These are phyloP conservation scores for Hydnum rufescens DNA, from an alignment of 768 basidiomycete species.

Conservation along the genomic window DNA sequence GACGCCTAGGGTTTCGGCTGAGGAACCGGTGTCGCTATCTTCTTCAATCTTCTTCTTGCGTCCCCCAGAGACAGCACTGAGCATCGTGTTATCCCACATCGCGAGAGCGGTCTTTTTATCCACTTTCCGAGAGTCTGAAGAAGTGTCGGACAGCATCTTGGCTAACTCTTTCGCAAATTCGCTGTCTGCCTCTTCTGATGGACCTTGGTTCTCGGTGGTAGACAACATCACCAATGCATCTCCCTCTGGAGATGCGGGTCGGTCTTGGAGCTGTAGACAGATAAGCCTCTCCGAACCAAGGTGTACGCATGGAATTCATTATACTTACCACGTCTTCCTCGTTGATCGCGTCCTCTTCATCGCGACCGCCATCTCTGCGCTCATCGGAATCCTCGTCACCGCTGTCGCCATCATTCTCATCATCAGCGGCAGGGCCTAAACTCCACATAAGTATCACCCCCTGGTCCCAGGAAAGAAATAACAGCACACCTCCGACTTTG, in stretches of 20 bases:
- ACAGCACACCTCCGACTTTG: conserved; percentile 19
- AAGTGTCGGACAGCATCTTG: conserved; percentile 80
- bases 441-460: no score
- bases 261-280: conserved; percentile 33
- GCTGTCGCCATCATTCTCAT: conserved; percentile 25
- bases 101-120: conserved; percentile 76
- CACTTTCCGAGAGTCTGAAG: conserved; percentile 61
- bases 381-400: conserved; percentile 36
- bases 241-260: conserved; percentile 61
- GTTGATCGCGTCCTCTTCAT: conserved; percentile 12
- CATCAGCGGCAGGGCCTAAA: conserved; percentile 29
- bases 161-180: conserved; percentile 93
- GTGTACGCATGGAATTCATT: neutral
- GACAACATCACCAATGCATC: conserved; percentile 14
- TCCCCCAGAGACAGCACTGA: conserved; percentile 47
- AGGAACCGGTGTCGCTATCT: conserved; percentile 20
- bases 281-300: conserved; percentile 1
- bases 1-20: conserved; percentile 20
- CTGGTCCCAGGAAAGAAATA: neutral
- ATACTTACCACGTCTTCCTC: conserved; percentile 11
- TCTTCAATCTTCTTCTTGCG: conserved; percentile 43
- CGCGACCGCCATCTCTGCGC: conserved; percentile 12
- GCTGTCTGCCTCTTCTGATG: conserved; percentile 73
- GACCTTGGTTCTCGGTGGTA: conserved; percentile 53
- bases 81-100: conserved; percentile 75